Conservation (phyloP, 306 rosid genomes). For the Albizia julibrissin region DNA sequence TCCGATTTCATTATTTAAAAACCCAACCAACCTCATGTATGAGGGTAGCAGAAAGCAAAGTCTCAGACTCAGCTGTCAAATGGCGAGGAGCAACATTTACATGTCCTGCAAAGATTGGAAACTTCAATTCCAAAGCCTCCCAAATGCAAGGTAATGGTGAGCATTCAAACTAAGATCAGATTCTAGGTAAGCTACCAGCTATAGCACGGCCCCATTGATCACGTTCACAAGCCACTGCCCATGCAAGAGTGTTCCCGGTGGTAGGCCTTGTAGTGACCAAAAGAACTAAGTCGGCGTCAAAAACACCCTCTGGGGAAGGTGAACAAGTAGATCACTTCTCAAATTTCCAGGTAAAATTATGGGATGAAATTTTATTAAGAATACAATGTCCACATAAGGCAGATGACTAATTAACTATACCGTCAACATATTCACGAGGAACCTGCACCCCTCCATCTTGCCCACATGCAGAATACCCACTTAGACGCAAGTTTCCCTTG, state of each 20-base stretch:
- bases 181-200: conserved; percentile 67
- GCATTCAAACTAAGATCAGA: conserved; percentile 7
- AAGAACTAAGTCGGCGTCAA: conserved; percentile 90
- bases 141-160: conserved; percentile 28
- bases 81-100: conserved; percentile 99
- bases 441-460: conserved; percentile 99
- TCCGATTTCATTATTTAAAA: conserved; percentile 16
- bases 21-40: conserved; percentile 77
- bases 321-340: conserved; percentile 28
- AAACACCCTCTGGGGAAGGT: conserved; percentile 72
- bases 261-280: conserved; percentile 98
- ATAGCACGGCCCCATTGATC: conserved; percentile 99
- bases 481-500: conserved; percentile 87
- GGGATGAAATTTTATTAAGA: conserved; percentile 15
- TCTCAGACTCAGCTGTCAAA: conserved; percentile 97
- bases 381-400: conserved; percentile 10
- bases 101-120: conserved; percentile 60
- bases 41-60: conserved; percentile 93
- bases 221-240: conserved; percentile 99
- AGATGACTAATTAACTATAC: conserved; percentile 47
- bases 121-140: conserved; percentile 30
- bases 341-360: conserved; percentile 19
- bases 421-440: conserved; percentile 91
- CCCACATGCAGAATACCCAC: conserved; percentile 99
- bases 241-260: conserved; percentile 95